These are phyloP conservation scores for Coemansia sp. DNA, from an alignment of 192 early-diverging fungal species.

Conservation along the genomic window DNA sequence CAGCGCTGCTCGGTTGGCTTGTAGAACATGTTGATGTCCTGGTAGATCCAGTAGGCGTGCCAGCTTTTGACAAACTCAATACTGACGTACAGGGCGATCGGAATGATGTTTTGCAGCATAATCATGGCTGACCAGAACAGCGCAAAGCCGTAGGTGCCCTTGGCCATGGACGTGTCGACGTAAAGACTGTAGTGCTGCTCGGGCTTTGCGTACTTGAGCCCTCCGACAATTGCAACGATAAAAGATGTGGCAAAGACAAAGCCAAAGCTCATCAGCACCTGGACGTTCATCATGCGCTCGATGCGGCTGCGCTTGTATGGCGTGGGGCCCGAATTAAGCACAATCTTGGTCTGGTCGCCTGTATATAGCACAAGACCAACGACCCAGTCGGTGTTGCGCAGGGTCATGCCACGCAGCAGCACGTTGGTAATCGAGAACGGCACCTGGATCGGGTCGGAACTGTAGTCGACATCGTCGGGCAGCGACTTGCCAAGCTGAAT, in stretches of 20 bases:
- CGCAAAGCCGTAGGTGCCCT: conserved; percentile 41
- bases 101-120: conserved; percentile 94
- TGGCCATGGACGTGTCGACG: conserved; percentile 33
- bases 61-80: conserved; percentile 87
- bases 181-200: conserved; percentile 29
- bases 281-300: conserved; percentile 80
- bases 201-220: conserved; percentile 41
- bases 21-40: conserved; percentile 85
- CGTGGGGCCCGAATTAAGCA: conserved; percentile 85
- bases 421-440: conserved; percentile 81
- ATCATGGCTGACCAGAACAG: conserved; percentile 74
- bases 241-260: conserved; percentile 56
- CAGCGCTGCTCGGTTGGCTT: conserved; percentile 35
- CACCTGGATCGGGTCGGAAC: conserved; percentile 18
- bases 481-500: conserved; percentile 30
- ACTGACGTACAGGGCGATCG: conserved; percentile 92
- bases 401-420: conserved; percentile 82
- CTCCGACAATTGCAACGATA: conserved; percentile 54
- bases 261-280: conserved; percentile 58
- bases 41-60: conserved; percentile 86
- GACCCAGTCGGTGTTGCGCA: conserved; percentile 90
- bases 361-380: conserved; percentile 82
- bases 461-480: conserved; percentile 25
- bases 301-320: conserved; percentile 87
- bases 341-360: conserved; percentile 88